These are phyloP conservation scores for Curvularia lunata DNA, from an alignment of 2,329 filamentous ascomycete species.

Conservation along the genomic window DNA sequence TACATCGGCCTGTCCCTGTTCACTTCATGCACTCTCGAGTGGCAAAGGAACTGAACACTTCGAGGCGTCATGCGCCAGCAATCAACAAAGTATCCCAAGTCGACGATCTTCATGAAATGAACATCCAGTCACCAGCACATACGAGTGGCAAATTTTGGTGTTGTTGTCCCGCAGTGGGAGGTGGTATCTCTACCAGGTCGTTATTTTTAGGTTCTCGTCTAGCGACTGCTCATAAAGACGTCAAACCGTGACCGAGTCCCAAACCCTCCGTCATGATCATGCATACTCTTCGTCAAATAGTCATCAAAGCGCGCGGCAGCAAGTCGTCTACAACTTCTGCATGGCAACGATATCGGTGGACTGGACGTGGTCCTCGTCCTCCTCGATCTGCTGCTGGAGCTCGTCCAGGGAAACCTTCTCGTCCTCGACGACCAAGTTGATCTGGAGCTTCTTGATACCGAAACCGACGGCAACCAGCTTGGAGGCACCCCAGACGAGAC, in stretches of 20 bases:
- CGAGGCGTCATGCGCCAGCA: background rate
- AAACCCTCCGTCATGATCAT: slow-evolving; percentile 33
- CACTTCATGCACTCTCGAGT: background rate
- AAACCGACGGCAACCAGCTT: slow-evolving; percentile 90
- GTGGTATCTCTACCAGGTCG: slow-evolving; percentile 33
- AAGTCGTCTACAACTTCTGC: slow-evolving; percentile 50
- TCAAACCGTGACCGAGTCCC: slow-evolving; percentile 34
- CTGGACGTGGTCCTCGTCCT: slow-evolving; percentile 94
- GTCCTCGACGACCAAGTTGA: slow-evolving; percentile 97
- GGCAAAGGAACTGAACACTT: background rate
- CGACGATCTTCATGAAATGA: background rate
- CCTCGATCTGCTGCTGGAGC: slow-evolving; percentile 84
- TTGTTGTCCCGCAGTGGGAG: slow-evolving; percentile 24
- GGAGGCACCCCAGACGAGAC: slow-evolving; percentile 93
- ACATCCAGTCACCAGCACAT: slow-evolving; percentile 10
- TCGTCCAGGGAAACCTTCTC: slow-evolving; percentile 91
- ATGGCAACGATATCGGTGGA: slow-evolving; percentile 81
- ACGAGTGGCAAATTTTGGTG: slow-evolving; percentile 10
- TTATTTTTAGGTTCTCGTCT: slow-evolving; percentile 36
- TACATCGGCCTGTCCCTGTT: background rate
- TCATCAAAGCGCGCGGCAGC: slow-evolving; percentile 14
- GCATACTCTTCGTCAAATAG: slow-evolving; percentile 24
- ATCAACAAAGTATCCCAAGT: background rate
- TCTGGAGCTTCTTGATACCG: slow-evolving; percentile 99
- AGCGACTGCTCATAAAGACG: slow-evolving; percentile 43